Base-by-base conservation (phyloP, 257 asterid genomes). In the Anisodus acutangulus region DNA sequence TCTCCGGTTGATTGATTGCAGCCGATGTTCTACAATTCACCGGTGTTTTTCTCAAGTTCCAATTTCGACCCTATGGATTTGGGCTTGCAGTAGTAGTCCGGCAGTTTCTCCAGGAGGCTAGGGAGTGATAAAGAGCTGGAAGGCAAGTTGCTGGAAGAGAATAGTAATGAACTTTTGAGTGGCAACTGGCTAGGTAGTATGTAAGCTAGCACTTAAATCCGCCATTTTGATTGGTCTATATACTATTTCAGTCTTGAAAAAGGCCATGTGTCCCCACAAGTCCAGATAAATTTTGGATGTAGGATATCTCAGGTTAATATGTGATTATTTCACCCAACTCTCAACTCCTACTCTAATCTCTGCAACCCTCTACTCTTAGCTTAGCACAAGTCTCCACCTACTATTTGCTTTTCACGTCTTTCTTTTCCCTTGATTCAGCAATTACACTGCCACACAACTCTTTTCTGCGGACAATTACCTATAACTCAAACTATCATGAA, bases 21-120 rank as follows among this genome's bases (percentile, higher is more conserved):
- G 80, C 59, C 2, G 57, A 0, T 22, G 60, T 2, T 72, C 47
- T 47, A 9, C n/a, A n/a, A 72, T 47, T 49, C 41, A 47, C 41
- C 9, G 6, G 58, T 47, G 53, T 58, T 49, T 49, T 47, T 47
- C 43, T 74, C 80, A 49, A 74, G 17, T 74, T 49, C 60, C 80
- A 74, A 74, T 19, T 76, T 57, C 6, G 80, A 72, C 39, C 62
- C 62, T 22, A 76, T 72, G 80, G 80, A 72, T 10, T 72, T 47
- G 80, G 39, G 15, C 64, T 76, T 76, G 81, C 64, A 53, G 43
- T 53, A 26, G 64, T 76, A 4, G 43, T 53, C 41, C 53, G 51
- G 63, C 81, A 76, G 81, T 13, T 76, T 76, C 22, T 53, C 63
- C 64, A 7, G 64, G 63, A 76, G 62, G 81, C 81, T 51, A 76